phyloP scores from a whole-genome alignment of 1,284 basidiomycete species.

The Sanghuangporus weigelae region DNA sequence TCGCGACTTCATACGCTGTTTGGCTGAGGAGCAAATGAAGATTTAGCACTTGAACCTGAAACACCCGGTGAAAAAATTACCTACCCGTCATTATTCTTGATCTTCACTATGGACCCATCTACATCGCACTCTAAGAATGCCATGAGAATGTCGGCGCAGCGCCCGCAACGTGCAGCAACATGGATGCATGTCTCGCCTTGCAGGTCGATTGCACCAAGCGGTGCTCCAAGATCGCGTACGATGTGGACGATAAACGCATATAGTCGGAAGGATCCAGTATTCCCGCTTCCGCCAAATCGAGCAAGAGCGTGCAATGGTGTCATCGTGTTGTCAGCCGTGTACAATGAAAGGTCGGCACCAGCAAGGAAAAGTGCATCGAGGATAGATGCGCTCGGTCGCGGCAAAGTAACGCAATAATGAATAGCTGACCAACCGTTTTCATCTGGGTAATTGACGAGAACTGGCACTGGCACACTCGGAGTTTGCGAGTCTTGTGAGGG shows the following conservation, averaged over 20 bases:
- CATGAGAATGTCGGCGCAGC: slow-evolving; percentile 55
- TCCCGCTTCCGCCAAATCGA: slow-evolving; percentile 35
- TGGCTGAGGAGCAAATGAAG: slow-evolving; percentile 34
- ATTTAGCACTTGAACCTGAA: background rate
- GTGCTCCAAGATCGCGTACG: slow-evolving; percentile 59
- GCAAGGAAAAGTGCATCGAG: slow-evolving; percentile 66
- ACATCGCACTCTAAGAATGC: slow-evolving; percentile 61
- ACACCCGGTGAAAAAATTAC: slow-evolving; percentile 21
- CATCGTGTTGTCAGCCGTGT: slow-evolving; percentile 57
- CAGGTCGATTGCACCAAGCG: slow-evolving; percentile 64
- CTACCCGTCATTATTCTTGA: slow-evolving; percentile 65
- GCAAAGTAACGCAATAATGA: slow-evolving; percentile 57
- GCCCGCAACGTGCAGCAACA: slow-evolving; percentile 87
- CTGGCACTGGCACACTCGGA: slow-evolving; percentile 17
- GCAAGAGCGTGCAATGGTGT: slow-evolving; percentile 70
- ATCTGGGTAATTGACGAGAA: slow-evolving; percentile 52
- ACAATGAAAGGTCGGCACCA: slow-evolving; percentile 65
- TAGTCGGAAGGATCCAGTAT: slow-evolving; percentile 28
- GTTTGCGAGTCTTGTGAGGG: slow-evolving; percentile 32
- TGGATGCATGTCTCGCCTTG: slow-evolving; percentile 92
- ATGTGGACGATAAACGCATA: slow-evolving; percentile 60
- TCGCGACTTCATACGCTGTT: slow-evolving; percentile 62
- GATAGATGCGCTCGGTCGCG: slow-evolving; percentile 50
- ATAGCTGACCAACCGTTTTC: slow-evolving; percentile 62
- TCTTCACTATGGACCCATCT: slow-evolving; percentile 45